Evolutionary conservation across 2,329 filamentous ascomycete species (phyloP), one percentile per base, ranked within the genome.

Genomic region (Xylaria sp.): DNA sequence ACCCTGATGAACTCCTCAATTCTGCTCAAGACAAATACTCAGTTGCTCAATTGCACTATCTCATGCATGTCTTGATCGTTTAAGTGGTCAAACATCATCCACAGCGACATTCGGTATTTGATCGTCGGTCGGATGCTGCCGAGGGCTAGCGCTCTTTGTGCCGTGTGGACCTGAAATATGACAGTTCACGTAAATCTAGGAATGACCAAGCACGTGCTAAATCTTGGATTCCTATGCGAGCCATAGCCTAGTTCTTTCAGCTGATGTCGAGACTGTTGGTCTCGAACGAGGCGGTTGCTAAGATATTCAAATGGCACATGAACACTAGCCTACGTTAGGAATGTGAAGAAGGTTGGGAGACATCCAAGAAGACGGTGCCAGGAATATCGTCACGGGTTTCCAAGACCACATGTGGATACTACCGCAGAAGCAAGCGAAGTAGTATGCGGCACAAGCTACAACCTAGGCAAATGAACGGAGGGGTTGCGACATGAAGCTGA

Each of bases 261-360:
- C 61, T 60, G 25, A 49, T 23, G 45, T 15, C 52, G 47, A 61
- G 52, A 57, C 31, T 61, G 47, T 56, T 61, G 58, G 61, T 52
- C 37, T 17, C 21, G 15, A 42, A 33, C 40, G 33, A 58, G 53
- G 46, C 38, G 57, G 47, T 28, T 42, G 46, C 40, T 40, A 43
- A 23, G 49, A 35, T 38, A 9, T 31, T 6, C 3, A 40, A 31
- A 19, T 17, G 21, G 33, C 23, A 56, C 43, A 31, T 50, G 28
- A 45, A 52, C 40, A 49, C 61, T 57, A 59, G 52, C 42, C 61
- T 52, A 37, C 25, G 45, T 63, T 63, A 63, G 61, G 61, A 52
- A 63, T 63, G 61, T 63, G 57, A 51, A 23, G 14, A 25, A 19
- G n/a, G 17, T 38, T 28, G 37, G 15, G 43, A 53, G 38, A 28